Evolutionary conservation across 768 basidiomycete species (phyloP).

Genomic region (Amanita exitialis): DNA sequence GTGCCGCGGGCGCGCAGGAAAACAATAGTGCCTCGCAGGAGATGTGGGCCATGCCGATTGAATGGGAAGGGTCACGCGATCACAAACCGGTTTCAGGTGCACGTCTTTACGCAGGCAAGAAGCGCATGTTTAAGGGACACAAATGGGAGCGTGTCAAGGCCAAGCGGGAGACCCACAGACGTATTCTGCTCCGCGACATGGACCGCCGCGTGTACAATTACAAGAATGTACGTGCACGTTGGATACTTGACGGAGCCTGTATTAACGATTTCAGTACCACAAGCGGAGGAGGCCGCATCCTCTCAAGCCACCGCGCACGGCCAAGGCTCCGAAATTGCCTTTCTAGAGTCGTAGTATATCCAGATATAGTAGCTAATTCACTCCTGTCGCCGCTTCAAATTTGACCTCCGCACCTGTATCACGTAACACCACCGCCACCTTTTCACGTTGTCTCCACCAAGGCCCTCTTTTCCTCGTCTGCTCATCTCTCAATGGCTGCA

Average conservation of each 20-base stretch:
- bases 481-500: conserved; percentile 4
- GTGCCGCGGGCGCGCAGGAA: not conserved
- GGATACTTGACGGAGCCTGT: not conserved
- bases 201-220: conserved; percentile 50
- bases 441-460: not conserved
- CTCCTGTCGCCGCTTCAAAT: not conserved
- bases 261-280: conserved; percentile 26
- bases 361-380: not conserved
- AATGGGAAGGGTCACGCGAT: conserved; percentile 36
- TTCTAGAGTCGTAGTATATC: conserved; percentile 30
- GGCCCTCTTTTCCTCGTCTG: not conserved
- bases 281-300: conserved; percentile 45
- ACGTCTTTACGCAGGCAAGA: conserved; percentile 65
- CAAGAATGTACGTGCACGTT: conserved; percentile 43
- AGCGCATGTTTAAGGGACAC: conserved; percentile 92
- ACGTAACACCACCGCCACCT: not conserved
- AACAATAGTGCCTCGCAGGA: conserved; percentile 5
- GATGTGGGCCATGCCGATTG: conserved; percentile 23
- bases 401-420: not conserved
- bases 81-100: conserved; percentile 38
- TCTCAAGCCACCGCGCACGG: conserved; percentile 39
- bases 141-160: conserved; percentile 62
- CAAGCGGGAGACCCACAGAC: conserved; percentile 34
- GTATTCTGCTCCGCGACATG: conserved; percentile 63
- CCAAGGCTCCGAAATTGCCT: conserved; percentile 47